Percentiles rank a stretch among this genome's conserved stretches.
These are phyloP conservation scores for Ustilago xerochloae DNA, from an alignment of 1,284 basidiomycete species.

Conservation along the genomic window DNA sequence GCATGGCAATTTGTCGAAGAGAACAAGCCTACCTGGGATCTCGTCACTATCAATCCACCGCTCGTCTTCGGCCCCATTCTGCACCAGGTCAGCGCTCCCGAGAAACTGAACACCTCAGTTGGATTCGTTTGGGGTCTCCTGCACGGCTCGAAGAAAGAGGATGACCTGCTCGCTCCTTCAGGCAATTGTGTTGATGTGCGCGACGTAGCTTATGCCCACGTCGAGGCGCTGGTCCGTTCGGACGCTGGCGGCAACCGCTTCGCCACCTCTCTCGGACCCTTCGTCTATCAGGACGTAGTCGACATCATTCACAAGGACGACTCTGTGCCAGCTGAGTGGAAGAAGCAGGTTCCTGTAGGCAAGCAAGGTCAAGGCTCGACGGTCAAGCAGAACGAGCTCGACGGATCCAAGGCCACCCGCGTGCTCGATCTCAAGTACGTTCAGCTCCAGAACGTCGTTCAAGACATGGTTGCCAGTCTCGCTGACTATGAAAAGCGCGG, in stretches of 20 bases:
- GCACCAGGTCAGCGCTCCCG: constrained; percentile 72
- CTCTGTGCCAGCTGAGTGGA: constrained; percentile 49
- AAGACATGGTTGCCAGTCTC: constrained; percentile 47
- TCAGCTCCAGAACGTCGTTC: constrained; percentile 69
- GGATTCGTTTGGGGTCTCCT: constrained; percentile 69
- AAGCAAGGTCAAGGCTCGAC: constrained; percentile 39
- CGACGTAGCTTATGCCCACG: constrained; percentile 75
- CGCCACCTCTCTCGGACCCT: constrained; percentile 55
- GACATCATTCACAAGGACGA: constrained; percentile 53
- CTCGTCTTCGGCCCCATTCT: constrained; percentile 70
- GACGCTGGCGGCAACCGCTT: constrained; percentile 76
- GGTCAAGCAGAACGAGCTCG: constrained; percentile 56
- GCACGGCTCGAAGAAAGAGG: constrained; percentile 68
- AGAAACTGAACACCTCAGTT: constrained; percentile 73
- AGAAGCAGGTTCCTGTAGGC: constrained; percentile 56
- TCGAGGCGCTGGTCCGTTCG: constrained; percentile 72
- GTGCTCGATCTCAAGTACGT: constrained; percentile 72
- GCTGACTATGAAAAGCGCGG: constrained; percentile 55
- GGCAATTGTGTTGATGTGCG: constrained; percentile 75
- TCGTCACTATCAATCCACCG: constrained; percentile 56
- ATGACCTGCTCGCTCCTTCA: constrained; percentile 48
- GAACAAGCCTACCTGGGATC: constrained; percentile 47
- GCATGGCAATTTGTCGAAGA: constrained; percentile 68
- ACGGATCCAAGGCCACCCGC: constrained; percentile 69
- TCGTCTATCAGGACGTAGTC: constrained; percentile 51